Conservation (phyloP, 2,329 filamentous ascomycete species). For the Knufia fluminis region DNA sequence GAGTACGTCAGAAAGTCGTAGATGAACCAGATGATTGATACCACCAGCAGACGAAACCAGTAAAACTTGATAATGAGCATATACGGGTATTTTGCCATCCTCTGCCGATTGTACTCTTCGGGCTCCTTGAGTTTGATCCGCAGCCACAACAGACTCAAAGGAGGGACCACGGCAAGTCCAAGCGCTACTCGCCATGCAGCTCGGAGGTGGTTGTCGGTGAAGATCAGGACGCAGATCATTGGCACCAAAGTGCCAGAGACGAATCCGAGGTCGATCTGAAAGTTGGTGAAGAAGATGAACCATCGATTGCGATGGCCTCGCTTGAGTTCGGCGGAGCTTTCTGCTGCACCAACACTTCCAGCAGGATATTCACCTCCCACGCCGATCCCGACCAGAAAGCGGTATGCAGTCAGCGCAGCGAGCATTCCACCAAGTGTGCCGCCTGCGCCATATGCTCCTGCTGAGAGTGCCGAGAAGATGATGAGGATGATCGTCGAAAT, state of each 20-base stretch:
- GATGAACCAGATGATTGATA: slow-evolving; percentile 74
- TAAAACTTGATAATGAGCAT: slow-evolving; percentile 55
- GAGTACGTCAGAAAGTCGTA: slow-evolving; percentile 81
- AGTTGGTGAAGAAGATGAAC: slow-evolving; percentile 86
- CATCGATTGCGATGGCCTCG: slow-evolving; percentile 73
- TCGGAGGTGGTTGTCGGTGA: slow-evolving; percentile 53
- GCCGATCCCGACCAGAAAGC: slow-evolving; percentile 73
- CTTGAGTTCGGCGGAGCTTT: slow-evolving; percentile 75
- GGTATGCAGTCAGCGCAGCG: slow-evolving; percentile 68
- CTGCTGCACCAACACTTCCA: slow-evolving; percentile 73
- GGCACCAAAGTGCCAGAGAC: slow-evolving; percentile 72
- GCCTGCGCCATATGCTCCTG: slow-evolving; percentile 65
- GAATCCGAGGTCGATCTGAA: slow-evolving; percentile 78
- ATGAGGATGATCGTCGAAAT: slow-evolving; percentile 75
- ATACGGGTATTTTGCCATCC: slow-evolving; percentile 54
- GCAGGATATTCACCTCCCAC: slow-evolving; percentile 54
- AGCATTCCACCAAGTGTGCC: slow-evolving; percentile 64
- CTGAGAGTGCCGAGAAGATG: slow-evolving; percentile 69
- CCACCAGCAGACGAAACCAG: slow-evolving; percentile 59
- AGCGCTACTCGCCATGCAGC: slow-evolving; percentile 76
- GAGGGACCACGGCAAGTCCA: slow-evolving; percentile 70
- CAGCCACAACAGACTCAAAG: slow-evolving; percentile 59
- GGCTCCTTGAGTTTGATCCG: slow-evolving; percentile 68
- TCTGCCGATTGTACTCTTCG: slow-evolving; percentile 63
- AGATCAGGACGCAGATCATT: slow-evolving; percentile 52